A percentile compares a stretch with the other conserved stretches of the same genome.
phyloP scores from a whole-genome alignment of 2,329 filamentous ascomycete genomes.

The Drechslerella dactyloides region DNA sequence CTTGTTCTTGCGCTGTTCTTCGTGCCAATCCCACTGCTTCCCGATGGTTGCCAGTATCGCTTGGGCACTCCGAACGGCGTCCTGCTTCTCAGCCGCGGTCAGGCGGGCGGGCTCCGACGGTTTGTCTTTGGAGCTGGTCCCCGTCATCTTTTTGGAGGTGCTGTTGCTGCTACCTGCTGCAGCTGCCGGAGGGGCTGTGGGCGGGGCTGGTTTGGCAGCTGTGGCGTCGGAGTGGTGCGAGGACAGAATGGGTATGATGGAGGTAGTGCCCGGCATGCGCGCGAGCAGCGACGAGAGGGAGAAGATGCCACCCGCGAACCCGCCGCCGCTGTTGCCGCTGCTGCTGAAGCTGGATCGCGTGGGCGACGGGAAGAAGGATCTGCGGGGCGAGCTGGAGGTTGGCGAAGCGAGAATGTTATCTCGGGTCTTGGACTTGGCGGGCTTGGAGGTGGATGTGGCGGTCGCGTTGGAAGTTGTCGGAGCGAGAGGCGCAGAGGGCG shows the following conservation, averaged over 20 bases:
- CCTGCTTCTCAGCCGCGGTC: conserved; percentile 43
- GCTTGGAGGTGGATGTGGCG: conserved; percentile 40
- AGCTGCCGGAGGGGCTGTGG: conserved; percentile 6
- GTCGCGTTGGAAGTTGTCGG: conserved; percentile 48
- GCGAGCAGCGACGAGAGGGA: conserved; percentile 41
- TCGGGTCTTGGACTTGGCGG: conserved; percentile 35
- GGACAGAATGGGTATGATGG: conserved; percentile 38
- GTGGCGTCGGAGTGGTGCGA: conserved; percentile 24
- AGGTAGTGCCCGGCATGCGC: conserved; percentile 43
- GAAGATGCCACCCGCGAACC: conserved; percentile 47
- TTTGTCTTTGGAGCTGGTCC: conserved; percentile 30
- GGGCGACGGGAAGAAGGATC: conserved; percentile 43
- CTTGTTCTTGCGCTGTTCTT: conserved; percentile 35
- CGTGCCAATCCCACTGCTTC: conserved; percentile 44
- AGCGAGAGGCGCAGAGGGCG: conserved; percentile 42
- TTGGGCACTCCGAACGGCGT: conserved; percentile 39
- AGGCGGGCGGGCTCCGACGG: conserved; percentile 24
- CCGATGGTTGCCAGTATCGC: conserved; percentile 36
- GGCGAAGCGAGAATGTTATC: conserved; percentile 32
- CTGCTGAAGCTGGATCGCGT: conserved; percentile 42
- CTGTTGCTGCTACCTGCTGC: conserved; percentile 4
- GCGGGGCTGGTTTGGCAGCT: background rate
- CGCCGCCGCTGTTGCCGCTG: conserved; percentile 23
- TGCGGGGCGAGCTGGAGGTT: conserved; percentile 14
- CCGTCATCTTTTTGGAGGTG: conserved; percentile 27